Conservation (phyloP, 257 asterid genomes). For the Oldenlandia corymbosa region DNA sequence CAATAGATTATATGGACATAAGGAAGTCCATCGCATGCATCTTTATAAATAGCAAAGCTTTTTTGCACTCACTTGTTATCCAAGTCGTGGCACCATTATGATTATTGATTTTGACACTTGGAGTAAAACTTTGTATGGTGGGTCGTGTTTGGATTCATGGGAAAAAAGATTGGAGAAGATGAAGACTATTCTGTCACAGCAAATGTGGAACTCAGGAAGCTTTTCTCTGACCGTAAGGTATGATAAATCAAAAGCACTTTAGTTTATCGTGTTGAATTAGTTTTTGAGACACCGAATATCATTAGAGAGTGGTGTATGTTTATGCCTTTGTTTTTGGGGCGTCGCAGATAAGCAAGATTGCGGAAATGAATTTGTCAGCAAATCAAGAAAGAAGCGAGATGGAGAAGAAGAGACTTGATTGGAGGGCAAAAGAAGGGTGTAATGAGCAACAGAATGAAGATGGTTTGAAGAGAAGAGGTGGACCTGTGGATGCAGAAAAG, state of each 20-base stretch:
- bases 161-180: slow-evolving; percentile 69
- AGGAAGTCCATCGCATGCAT: too few species aligned
- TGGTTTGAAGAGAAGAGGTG: slow-evolving; percentile 37
- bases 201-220: slow-evolving; percentile 62
- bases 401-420: slow-evolving; percentile 63
- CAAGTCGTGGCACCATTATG: not conserved
- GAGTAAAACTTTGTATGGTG: not conserved
- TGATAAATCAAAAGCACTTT: not conserved
- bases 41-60: too few species aligned
- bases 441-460: slow-evolving; percentile 21
- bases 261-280: not conserved
- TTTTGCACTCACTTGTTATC: not conserved
- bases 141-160: slow-evolving; percentile 19
- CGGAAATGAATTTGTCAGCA: slow-evolving; percentile 59
- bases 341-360: slow-evolving; percentile 49
- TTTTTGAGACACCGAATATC: not conserved
- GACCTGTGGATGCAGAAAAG: slow-evolving; percentile 53
- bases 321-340: not conserved
- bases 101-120: not conserved
- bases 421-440: slow-evolving; percentile 47
- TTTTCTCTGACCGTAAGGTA: slow-evolving; percentile 57
- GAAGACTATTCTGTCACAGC: slow-evolving; percentile 51
- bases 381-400: slow-evolving; percentile 64
- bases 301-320: not conserved
- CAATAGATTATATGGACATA: too few species aligned